Evolutionary conservation across 2,329 filamentous ascomycete species (phyloP), one percentile per base, ranked within the genome.

Genomic region (Lomentospora prolificans): DNA sequence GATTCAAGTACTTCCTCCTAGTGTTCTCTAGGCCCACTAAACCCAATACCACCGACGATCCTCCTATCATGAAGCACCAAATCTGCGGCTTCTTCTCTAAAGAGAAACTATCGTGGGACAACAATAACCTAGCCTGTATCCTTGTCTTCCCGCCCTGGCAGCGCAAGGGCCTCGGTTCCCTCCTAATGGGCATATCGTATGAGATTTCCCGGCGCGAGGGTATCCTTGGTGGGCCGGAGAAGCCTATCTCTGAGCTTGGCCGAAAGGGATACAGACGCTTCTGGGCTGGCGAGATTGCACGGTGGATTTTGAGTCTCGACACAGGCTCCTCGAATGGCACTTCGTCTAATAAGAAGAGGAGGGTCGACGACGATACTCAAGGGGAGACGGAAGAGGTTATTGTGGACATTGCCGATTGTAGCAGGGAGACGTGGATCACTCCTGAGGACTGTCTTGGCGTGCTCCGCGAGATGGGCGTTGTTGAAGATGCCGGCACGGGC

Each of bases 11-110:
- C 76, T 97, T 95, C 68, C 80, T 95, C 3, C 83, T 97, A 55
- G 87, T 94, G 48, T 87, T 91, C 65, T 87, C 84, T 7, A 76
- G 6, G 65, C 69, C 57, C 31, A 55, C 57, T 7, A 54, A 10
- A 27, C 54, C 14, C 57, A 9, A 14, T 51, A 25, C 17, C 55
- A 6, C 53, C 55, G 9, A 57, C 30, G 10, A 55, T 55, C 1
- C 55, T 56, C 7, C 54, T 50, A 44, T 31, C 9, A 36, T 55
- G 41, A 64, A 19, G 67, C 69, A 41, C 65, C 70, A 19, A 82
- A 85, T 96, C 28, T 82, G 92, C 1, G 94, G 94, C n/a, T 97
- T 97, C 78, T 99, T 97, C 74, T 95, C 89, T 60, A 97, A 99
- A 68, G 94, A 99, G 70, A 97, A 97, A 69, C 87, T 96, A 77